These are phyloP conservation scores for Zopfia rhizophila DNA, from an alignment of 2,329 filamentous ascomycete species.

Conservation along the genomic window DNA sequence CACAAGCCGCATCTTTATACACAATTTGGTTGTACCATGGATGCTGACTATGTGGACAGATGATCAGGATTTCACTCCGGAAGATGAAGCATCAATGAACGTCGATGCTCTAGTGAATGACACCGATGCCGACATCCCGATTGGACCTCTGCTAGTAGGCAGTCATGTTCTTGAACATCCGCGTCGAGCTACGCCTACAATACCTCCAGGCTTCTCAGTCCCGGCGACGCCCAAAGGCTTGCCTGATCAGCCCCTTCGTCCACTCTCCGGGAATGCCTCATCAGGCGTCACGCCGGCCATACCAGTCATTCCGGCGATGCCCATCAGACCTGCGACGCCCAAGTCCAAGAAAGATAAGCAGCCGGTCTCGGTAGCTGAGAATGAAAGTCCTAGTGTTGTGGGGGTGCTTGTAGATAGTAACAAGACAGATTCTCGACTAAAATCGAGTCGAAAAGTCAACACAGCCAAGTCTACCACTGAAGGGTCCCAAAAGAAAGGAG, in stretches of 20 bases:
- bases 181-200: slow-evolving; percentile 55
- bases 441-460: slow-evolving; percentile 22
- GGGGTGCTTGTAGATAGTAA: neutral
- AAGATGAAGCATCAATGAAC: slow-evolving; percentile 71
- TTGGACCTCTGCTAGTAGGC: slow-evolving; percentile 27
- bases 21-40: slow-evolving; percentile 12
- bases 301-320: slow-evolving; percentile 53
- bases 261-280: slow-evolving; percentile 46
- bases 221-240: slow-evolving; percentile 38
- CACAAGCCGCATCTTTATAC: slow-evolving; percentile 9
- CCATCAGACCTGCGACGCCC: slow-evolving; percentile 42
- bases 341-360: slow-evolving; percentile 39
- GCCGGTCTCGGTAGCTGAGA: slow-evolving; percentile 12
- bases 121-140: slow-evolving; percentile 46
- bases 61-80: slow-evolving; percentile 67
- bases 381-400: slow-evolving; percentile 4
- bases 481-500: slow-evolving; percentile 23
- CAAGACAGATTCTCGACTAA: slow-evolving; percentile 34
- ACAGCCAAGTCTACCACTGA: slow-evolving; percentile 21
- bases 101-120: slow-evolving; percentile 77
- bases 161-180: slow-evolving; percentile 46
- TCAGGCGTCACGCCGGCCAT: slow-evolving; percentile 48
- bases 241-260: slow-evolving; percentile 34
- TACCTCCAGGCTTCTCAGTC: slow-evolving; percentile 57
- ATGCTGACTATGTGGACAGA: slow-evolving; percentile 64